Evolutionary conservation across 805 yeast species (phyloP), one percentile per base, ranked within the genome.

Genomic region (Priceomyces haplophilus): DNA sequence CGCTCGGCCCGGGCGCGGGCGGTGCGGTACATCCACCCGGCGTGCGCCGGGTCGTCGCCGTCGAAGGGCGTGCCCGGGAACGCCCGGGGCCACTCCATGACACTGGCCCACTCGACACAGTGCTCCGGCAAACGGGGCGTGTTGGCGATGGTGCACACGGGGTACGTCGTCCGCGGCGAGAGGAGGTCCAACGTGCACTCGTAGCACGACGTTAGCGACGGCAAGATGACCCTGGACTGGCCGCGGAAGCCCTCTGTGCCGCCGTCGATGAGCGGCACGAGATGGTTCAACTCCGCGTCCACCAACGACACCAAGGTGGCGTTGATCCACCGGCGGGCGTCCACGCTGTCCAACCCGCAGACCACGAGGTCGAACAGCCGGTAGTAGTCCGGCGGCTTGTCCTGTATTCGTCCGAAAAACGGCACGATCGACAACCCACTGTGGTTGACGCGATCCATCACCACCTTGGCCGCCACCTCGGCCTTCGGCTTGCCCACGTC

Each of bases 161-260:
- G 97, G 52, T 82, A 87, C 0, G 88, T 82, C 7, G 70, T 68
- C 47, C 75, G 79, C 1, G 75, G 73, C 8, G 86, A 79, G 33
- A 89, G 68, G 60, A 95, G 75, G 45, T 83, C 85, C 41, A 87
- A 67, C 4, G 96, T 85, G 56, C 99, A 91, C 59, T 91, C 98
- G 67, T 88, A 91, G 64, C 99, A 91, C 0, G 97, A 85, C 0
- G 91, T 80, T 23, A 88, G 62, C 0, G 88, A 80, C 1, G 99
- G 98, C 13, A 89, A 64, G 30, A 91, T 88, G 11, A 88, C 84
- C 54, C 96, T 81, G 11, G 89, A 78, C 55, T 91, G 96, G 2
- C 99, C 99, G 50, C 85, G 77, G 56, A 91, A 84, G 0, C 97
- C 97, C 58, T 91, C 98, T 0, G 96, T 85, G 2, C 97, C 99